Conservation (phyloP, 495 filamentous ascomycete genomes). For the Penicillium parvum region DNA sequence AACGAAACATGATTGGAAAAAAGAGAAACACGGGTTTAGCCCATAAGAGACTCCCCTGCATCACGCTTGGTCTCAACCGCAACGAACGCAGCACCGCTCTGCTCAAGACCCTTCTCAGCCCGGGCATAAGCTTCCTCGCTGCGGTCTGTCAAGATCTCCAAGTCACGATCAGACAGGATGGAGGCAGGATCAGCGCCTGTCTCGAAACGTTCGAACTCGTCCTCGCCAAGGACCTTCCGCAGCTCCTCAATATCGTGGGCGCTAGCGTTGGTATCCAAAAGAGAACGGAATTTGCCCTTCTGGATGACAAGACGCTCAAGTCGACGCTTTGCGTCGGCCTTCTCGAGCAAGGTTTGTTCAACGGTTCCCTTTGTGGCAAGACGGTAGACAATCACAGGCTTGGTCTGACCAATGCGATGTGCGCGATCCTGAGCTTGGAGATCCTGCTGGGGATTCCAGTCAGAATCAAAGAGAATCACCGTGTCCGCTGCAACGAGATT, state of each 20-base stretch:
- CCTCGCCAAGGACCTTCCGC: conserved; percentile 42
- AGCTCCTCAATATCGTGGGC: conserved; percentile 42
- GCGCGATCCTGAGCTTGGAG: conserved; percentile 93
- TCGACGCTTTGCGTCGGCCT: conserved; percentile 88
- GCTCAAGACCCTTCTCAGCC: conserved; percentile 66
- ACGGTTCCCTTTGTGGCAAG: conserved; percentile 91
- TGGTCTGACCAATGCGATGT: conserved; percentile 89
- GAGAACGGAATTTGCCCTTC: conserved; percentile 69
- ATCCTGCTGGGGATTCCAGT: conserved; percentile 98
- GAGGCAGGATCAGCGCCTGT: conserved; percentile 46
- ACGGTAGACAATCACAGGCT: conserved; percentile 90
- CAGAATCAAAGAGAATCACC: conserved; percentile 71
- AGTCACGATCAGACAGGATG: conserved; percentile 71
- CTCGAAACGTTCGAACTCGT: conserved; percentile 57
- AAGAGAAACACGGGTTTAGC: conserved; percentile 16
- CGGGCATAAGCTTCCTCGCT: conserved; percentile 79
- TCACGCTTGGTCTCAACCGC: conserved; percentile 42
- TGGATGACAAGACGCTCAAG: conserved; percentile 94
- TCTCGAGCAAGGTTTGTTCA: conserved; percentile 81
- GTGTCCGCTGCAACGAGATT: conserved; percentile 74
- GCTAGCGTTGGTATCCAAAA: conserved; percentile 38
- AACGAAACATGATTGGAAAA: not conserved
- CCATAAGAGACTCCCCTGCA: conserved; percentile 28
- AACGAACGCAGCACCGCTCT: conserved; percentile 37
- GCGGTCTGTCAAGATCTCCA: conserved; percentile 76